Conservation (phyloP, 108 stramenopile species). For the Aurantiochytrium sp. region DNA sequence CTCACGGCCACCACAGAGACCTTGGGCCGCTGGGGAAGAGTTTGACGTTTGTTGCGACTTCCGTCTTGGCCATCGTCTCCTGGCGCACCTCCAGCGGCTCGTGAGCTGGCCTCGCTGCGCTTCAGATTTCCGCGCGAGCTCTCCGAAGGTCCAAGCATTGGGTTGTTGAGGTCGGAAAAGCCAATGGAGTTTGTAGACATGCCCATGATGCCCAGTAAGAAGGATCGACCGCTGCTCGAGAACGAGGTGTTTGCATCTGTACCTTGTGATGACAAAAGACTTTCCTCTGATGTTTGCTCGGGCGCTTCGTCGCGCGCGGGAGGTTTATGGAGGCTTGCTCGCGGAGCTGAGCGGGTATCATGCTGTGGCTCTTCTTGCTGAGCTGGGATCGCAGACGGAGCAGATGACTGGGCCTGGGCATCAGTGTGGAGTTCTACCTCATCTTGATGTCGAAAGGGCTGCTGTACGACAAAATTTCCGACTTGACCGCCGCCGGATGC, state of each 20-base stretch:
- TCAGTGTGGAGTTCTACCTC: too few relatives aligned
- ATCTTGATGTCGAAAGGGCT: not conserved
- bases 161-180: not conserved
- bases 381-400: too few relatives aligned
- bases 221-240: not conserved
- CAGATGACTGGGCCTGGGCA: too few relatives aligned
- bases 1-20: not conserved
- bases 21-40: not conserved
- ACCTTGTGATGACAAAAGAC: not conserved
- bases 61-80: not conserved
- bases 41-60: not conserved
- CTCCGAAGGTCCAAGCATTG: not conserved
- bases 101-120: not conserved
- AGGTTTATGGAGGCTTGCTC: too few relatives aligned
- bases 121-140: not conserved
- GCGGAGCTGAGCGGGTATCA: too few relatives aligned
- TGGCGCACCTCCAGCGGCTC: not conserved
- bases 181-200: not conserved
- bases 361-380: too few relatives aligned
- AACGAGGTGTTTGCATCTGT: not conserved
- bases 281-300: too few relatives aligned
- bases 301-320: too few relatives aligned
- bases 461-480: not conserved
- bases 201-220: not conserved
- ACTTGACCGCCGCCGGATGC: not conserved